Evolutionary conservation across 495 filamentous ascomycete species (phyloP).

Genomic region (Penicillium cinerascens): DNA sequence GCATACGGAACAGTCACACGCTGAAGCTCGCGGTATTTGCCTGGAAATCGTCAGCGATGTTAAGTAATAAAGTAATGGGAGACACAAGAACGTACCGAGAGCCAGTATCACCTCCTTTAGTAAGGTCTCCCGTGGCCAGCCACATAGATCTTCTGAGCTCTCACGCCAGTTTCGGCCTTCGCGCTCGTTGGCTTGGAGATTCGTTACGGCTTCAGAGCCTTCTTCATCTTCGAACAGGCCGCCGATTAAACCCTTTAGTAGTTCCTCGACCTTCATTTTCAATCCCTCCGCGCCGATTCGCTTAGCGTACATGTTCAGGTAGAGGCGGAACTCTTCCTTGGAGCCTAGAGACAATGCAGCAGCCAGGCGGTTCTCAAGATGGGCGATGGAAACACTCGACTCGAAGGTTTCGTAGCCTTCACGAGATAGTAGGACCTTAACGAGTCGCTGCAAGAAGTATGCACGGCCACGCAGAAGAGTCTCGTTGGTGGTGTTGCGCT

Average conservation of each 20-base stretch:
- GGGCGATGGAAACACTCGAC: conserved; percentile 83
- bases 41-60: conserved; percentile 47
- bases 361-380: conserved; percentile 92
- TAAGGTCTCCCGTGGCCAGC: conserved; percentile 81
- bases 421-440: conserved; percentile 76
- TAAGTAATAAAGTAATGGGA: neutral
- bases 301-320: conserved; percentile 94
- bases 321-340: conserved; percentile 84
- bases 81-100: conserved; percentile 64
- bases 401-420: conserved; percentile 94
- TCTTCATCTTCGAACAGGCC: conserved; percentile 57
- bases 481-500: conserved; percentile 91
- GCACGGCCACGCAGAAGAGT: conserved; percentile 87
- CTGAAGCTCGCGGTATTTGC: conserved; percentile 91
- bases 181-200: conserved; percentile 55
- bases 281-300: conserved; percentile 86
- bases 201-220: conserved; percentile 33
- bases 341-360: conserved; percentile 82
- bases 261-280: conserved; percentile 84
- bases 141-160: conserved; percentile 60
- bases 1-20: conserved; percentile 89
- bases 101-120: conserved; percentile 87
- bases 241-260: conserved; percentile 75
- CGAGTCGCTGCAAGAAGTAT: conserved; percentile 80
- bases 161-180: conserved; percentile 56